phyloP scores from a whole-genome alignment of 352 stramenopile species.

The Phytophthora sp. region DNA sequence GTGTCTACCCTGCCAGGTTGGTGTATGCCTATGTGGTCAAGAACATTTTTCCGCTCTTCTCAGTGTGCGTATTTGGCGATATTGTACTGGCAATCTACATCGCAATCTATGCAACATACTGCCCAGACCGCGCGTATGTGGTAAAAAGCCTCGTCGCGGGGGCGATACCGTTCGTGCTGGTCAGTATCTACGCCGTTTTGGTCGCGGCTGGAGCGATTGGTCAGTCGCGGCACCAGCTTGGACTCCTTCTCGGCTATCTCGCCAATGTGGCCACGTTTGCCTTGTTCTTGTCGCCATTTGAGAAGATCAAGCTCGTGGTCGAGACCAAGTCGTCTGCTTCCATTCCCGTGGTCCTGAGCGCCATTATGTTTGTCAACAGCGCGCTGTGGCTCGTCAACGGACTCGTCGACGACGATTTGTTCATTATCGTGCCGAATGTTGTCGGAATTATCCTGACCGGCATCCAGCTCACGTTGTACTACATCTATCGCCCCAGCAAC shows the following conservation, averaged over 20 bases:
- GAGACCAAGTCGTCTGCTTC: constrained; percentile 38
- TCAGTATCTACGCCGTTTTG: constrained; percentile 31
- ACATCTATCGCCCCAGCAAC: constrained; percentile 39
- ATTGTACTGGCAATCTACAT: constrained; percentile 27
- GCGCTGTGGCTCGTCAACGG: constrained; percentile 59
- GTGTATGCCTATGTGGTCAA: constrained; percentile 33
- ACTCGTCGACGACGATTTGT: constrained; percentile 47
- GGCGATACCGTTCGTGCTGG: constrained; percentile 9
- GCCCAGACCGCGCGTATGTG: constrained; percentile 26
- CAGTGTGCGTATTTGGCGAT: constrained; percentile 35
- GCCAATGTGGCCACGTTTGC: constrained; percentile 28
- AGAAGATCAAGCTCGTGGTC: constrained; percentile 37
- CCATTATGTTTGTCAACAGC: constrained; percentile 56
- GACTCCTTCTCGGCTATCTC: constrained; percentile 29
- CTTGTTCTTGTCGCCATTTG: constrained; percentile 39
- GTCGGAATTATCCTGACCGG: constrained; percentile 40
- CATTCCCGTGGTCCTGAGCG: constrained; percentile 60
- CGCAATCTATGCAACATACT: constrained; percentile 32
- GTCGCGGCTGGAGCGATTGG: constrained; percentile 17
- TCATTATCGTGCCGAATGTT: constrained; percentile 53
- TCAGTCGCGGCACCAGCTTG: constrained; percentile 32
- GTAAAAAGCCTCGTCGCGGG: constrained; percentile 9
- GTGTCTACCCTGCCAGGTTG: constrained; percentile 29
- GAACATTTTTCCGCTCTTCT: constrained; percentile 40
- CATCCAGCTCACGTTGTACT: constrained; percentile 55